Evolutionary conservation across 2,329 filamentous ascomycete genomes (phyloP), one percentile per base, ranked within the genome.

Genomic region (Knoxdaviesia capensis): DNA sequence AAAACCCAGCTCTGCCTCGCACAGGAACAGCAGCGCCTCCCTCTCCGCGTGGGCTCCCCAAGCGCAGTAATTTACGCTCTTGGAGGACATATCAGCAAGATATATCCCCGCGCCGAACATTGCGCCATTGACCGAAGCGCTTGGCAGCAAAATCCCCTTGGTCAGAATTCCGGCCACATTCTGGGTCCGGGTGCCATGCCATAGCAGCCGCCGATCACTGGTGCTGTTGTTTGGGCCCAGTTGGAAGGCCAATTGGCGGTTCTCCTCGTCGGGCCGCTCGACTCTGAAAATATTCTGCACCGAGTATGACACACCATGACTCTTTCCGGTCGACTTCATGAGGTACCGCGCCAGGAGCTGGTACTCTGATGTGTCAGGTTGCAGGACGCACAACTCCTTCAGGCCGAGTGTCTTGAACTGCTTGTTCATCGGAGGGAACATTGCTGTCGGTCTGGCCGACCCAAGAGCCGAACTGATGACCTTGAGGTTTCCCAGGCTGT

Each of bases 101-200:
- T 93, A 93, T 39, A 93, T 80, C 38, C 85, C 85, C 57, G 90
- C 90, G 44, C 80, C 85, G 49, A 92, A 93, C 80, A 88, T 88
- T 20, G 20, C 20, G 20, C 20, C 20, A 20, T 20, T 20, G 20
- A 20, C 20, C 20, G 20, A 20, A 3, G 20, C 20, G 20, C 20
- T 20, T 20, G 20, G 20, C 20, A 20, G 20, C 20, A 20, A 20
- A 2, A 94, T 69, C 48, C 86, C 86, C 57, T 93, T 83, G 44
- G 76, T 80, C 36, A 93, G 71, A 45, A 94, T 94, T 53, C 85
- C 86, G 52, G 80, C 84, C 49, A 78, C 93, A 56, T 93, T 93
- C 41, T 82, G 90, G 32, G 68, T 71, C 33, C 84, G 76, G 10
- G 81, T 87, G 10, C 86, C 85, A 54, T 93, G 86, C 86, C 86